phyloP scores from a whole-genome alignment of 2,329 filamentous ascomycete genomes.

The Colletotrichum spinosum region DNA sequence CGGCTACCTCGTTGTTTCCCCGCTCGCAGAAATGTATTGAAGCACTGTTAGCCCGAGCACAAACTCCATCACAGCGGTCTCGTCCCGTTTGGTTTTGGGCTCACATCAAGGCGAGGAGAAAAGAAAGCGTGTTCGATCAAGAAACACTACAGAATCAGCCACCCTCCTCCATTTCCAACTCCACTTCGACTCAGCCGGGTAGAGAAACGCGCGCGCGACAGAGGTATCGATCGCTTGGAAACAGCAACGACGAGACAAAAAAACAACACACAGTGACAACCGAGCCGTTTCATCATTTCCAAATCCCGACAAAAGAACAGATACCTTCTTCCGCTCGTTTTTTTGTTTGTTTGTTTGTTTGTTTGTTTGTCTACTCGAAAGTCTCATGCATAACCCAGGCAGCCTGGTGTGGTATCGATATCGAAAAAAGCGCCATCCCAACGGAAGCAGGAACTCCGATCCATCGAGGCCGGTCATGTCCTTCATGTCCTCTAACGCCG shows the following conservation, averaged over 20 bases:
- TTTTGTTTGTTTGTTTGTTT: neutral
- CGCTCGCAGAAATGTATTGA: no score
- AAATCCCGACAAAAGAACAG: neutral
- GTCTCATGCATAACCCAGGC: conserved; percentile 15
- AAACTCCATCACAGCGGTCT: no score
- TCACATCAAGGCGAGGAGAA: neutral
- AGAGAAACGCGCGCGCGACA: conserved; percentile 23
- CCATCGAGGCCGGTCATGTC: conserved; percentile 1
- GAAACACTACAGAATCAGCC: conserved; percentile 1
- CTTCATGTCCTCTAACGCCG: neutral
- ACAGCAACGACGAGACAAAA: neutral
- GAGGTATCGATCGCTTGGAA: conserved; percentile 29
- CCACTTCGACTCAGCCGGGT: conserved; percentile 2
- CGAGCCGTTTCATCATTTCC: neutral
- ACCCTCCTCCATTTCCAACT: neutral
- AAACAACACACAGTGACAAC: neutral
- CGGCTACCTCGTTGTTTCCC: no score
- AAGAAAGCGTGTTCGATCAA: conserved; percentile 9
- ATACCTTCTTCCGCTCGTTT: conserved; percentile 5
- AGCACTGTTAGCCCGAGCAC: no score
- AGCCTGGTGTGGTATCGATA: conserved; percentile 33
- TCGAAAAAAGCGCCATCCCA: conserved; percentile 27
- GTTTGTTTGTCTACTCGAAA: conserved; percentile 7
- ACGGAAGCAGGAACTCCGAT: conserved; percentile 17
- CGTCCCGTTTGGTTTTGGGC: neutral